phyloP scores from a whole-genome alignment of 768 basidiomycete species.

The Pisolithus tinctorius region DNA sequence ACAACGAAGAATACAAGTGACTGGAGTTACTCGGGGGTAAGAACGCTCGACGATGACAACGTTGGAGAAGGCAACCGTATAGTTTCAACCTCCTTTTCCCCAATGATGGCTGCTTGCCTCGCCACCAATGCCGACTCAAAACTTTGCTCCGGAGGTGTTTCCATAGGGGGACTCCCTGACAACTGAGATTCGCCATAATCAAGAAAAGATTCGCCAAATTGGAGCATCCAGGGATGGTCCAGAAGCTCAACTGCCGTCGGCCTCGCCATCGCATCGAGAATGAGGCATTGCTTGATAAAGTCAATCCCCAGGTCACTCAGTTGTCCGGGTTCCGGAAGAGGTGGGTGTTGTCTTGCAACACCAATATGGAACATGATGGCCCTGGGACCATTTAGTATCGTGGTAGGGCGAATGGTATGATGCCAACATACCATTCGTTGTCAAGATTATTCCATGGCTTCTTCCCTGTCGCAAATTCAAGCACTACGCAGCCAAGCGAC shows the following conservation, averaged over 20 bases:
- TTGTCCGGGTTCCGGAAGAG: slow-evolving; percentile 86
- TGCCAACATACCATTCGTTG: slow-evolving; percentile 84
- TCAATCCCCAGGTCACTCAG: slow-evolving; percentile 84
- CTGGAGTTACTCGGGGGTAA: slow-evolving; percentile 23
- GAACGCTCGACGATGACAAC: slow-evolving; percentile 35
- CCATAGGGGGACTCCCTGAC: slow-evolving; percentile 39
- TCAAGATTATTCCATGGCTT: slow-evolving; percentile 99
- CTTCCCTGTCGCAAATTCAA: slow-evolving; percentile 93
- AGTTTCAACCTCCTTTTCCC: slow-evolving; percentile 55
- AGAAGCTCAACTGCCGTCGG: slow-evolving; percentile 83
- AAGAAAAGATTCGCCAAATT: slow-evolving; percentile 65
- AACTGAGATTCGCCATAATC: slow-evolving; percentile 63
- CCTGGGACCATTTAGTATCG: slow-evolving; percentile 39
- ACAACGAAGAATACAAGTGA: too few species aligned
- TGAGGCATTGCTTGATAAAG: slow-evolving; percentile 90
- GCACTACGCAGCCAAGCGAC: slow-evolving; percentile 95
- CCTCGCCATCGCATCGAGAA: slow-evolving; percentile 75
- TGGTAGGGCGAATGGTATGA: background rate
- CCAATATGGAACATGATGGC: slow-evolving; percentile 99
- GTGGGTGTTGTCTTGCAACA: slow-evolving; percentile 93
- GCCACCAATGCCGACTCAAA: slow-evolving; percentile 47
- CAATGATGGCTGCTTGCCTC: slow-evolving; percentile 49
- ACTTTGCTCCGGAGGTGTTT: slow-evolving; percentile 41
- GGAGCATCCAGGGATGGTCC: slow-evolving; percentile 85
- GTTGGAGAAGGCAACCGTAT: slow-evolving; percentile 47